These are phyloP conservation scores for Cladobotryum protrusum DNA, from an alignment of 2,329 filamentous ascomycete species.

Conservation along the genomic window DNA sequence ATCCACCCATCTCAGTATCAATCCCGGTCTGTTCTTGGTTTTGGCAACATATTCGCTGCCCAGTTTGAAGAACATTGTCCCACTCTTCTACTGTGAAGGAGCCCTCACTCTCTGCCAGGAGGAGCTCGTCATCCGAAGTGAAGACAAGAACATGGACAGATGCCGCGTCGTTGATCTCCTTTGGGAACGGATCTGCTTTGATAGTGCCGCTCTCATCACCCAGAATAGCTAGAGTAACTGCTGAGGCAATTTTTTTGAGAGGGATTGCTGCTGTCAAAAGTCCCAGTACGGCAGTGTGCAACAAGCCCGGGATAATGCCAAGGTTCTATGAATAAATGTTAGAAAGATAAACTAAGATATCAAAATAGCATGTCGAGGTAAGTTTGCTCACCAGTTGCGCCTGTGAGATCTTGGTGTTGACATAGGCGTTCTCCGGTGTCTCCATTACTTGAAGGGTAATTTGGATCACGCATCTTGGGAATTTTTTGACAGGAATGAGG, in stretches of 20 bases:
- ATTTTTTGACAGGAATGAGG: slow-evolving; percentile 67
- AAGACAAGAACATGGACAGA: slow-evolving; percentile 83
- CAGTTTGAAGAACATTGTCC: slow-evolving; percentile 62
- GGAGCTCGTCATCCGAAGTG: slow-evolving; percentile 63
- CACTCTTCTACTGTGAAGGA: slow-evolving; percentile 69
- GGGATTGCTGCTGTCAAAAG: slow-evolving; percentile 79
- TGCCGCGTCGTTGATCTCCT: slow-evolving; percentile 54
- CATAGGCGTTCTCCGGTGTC: slow-evolving; percentile 61
- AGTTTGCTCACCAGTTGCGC: slow-evolving; percentile 49
- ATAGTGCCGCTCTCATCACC: slow-evolving; percentile 36
- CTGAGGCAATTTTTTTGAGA: slow-evolving; percentile 64
- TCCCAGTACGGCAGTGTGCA: slow-evolving; percentile 73
- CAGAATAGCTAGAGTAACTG: slow-evolving; percentile 56
- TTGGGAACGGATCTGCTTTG: slow-evolving; percentile 55
- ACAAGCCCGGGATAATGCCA: slow-evolving; percentile 69
- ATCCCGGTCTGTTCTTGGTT: slow-evolving; percentile 27
- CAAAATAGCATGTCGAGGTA: background rate
- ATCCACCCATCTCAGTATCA: slow-evolving; percentile 42
- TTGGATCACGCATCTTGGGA: slow-evolving; percentile 73
- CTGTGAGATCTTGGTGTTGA: slow-evolving; percentile 53
- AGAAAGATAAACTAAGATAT: slow-evolving; percentile 4
- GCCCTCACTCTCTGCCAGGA: slow-evolving; percentile 79
- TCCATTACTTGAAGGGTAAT: slow-evolving; percentile 71
- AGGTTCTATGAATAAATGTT: slow-evolving; percentile 53
- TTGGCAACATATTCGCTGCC: slow-evolving; percentile 58